Evolutionary conservation across 306 rosid species (phyloP), one percentile per base, ranked within the genome.

Genomic region (Fragaria ananassa): DNA sequence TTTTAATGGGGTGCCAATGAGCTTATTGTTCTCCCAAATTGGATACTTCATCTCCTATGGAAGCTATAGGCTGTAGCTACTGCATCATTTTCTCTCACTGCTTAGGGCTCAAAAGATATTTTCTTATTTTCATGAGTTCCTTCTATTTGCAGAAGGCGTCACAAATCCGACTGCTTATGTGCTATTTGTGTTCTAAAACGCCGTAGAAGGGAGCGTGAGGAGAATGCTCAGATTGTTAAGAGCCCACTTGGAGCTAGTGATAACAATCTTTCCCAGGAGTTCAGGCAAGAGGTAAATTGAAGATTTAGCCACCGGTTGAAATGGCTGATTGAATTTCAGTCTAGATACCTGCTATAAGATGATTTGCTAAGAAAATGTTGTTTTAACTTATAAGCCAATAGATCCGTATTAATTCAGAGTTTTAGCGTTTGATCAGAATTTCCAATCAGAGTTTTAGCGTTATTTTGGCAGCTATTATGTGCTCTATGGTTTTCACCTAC

Each of bases 151-250:
- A 92, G 97, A 87, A 89, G 98, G 89, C 96, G 91, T 75, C 98
- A 95, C 84, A 95, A 95, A 76, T 88, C 81, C 6, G 97, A 95
- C 64, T 92, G 98, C 79, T 84, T 95, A 82, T 95, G 98, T 84
- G 97, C 98, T 70, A 87, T 95, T 81, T 95, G 97, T 86, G 94
- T 95, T 78, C 79, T 95, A 46, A 92, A 95, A 89, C 90, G 93
- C 70, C 93, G 93, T 67, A 92, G 97, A 84, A 92, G 83, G 87
- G 98, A 95, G 87, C 84, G 96, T n/a, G 97, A 92, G 84, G 96
- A 90, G 81, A 89, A 65, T 82, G 98, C 88, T 65, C 88, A 89
- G 76, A 82, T 85, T 70, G 88, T 88, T 21, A 88, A 85, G 76
- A 88, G 84, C 76, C 87, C 44, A 76, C 78, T 37, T 50, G 93